phyloP scores from a whole-genome alignment of 495 filamentous ascomycete genomes.

The Hyphodiscus hymeniophilus region DNA sequence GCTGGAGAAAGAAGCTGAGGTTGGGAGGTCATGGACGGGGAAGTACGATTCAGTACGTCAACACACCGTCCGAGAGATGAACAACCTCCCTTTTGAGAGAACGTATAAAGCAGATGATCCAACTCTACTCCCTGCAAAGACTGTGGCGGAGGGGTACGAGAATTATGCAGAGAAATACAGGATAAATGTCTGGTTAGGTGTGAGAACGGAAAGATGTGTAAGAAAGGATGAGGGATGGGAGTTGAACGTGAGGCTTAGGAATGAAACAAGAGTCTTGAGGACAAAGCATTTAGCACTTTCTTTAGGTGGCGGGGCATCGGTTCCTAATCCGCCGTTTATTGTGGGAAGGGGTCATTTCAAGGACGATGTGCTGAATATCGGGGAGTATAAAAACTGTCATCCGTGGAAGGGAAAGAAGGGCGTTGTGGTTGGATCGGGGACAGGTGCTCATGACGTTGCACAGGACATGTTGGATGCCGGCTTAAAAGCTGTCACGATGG shows the following conservation, averaged over 20 bases:
- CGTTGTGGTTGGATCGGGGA: conserved; percentile 54
- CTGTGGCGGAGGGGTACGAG: conserved; percentile 60
- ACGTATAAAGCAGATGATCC: conserved; percentile 52
- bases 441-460: conserved; percentile 58
- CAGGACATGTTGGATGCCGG: conserved; percentile 59
- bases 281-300: background rate
- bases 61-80: conserved; percentile 55
- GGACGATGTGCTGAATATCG: conserved; percentile 44
- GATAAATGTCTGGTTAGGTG: conserved; percentile 55
- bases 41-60: conserved; percentile 41
- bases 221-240: conserved; percentile 44
- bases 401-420: conserved; percentile 49
- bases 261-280: too few species aligned
- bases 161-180: conserved; percentile 52
- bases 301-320: conserved; percentile 32
- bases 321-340: conserved; percentile 52
- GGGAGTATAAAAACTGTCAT: conserved; percentile 36
- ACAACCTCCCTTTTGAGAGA: conserved; percentile 52
- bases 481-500: conserved; percentile 48
- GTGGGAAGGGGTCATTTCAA: conserved; percentile 45
- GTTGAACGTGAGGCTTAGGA: conserved; percentile 27
- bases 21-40: conserved; percentile 59
- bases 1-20: conserved; percentile 46
- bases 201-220: conserved; percentile 33
- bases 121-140: conserved; percentile 57